Percentiles rank a stretch among this genome's conserved stretches.
phyloP scores from a whole-genome alignment of 2,329 filamentous ascomycete genomes.

The Verticillium nubilum region DNA sequence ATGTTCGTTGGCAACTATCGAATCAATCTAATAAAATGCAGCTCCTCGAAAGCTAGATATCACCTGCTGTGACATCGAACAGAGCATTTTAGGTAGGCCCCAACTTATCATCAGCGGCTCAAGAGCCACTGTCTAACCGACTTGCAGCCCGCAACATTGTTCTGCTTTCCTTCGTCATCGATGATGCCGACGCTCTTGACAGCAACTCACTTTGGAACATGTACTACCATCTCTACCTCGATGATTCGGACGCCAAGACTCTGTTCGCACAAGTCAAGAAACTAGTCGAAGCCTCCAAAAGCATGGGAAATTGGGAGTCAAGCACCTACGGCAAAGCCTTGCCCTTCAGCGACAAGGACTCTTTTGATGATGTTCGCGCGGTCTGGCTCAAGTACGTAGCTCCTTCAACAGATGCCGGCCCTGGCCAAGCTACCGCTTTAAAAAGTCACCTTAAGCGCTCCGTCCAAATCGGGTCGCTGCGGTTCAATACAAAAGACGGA shows the following conservation, averaged over 20 bases:
- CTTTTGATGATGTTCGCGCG: constrained; percentile 24
- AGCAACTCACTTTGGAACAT: constrained; percentile 40
- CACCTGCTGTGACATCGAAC: constrained; percentile 50
- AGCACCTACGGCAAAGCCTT: constrained; percentile 37
- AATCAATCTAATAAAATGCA: constrained; percentile 9
- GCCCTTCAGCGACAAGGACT: constrained; percentile 42
- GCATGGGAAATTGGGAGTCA: constrained; percentile 36
- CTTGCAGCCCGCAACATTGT: constrained; percentile 49
- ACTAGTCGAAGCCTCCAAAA: constrained; percentile 30
- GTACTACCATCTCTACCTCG: constrained; percentile 49
- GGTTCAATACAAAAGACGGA: not conserved
- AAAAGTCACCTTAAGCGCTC: constrained; percentile 3
- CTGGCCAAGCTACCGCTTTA: not conserved
- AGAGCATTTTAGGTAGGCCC: constrained; percentile 41
- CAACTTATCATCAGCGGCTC: too few relatives aligned
- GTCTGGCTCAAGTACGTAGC: constrained; percentile 6
- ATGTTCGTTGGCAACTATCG: not conserved
- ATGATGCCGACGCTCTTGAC: constrained; percentile 22
- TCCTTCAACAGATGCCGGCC: not conserved
- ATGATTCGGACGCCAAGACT: constrained; percentile 24
- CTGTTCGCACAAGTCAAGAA: constrained; percentile 28
- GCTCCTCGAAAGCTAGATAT: constrained; percentile 41
- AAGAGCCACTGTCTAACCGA: not conserved
- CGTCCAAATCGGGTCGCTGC: not conserved
- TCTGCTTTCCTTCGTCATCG: constrained; percentile 44